Evolutionary conservation across 192 early-diverging fungal genomes (phyloP).

Genomic region (Backusella mclennaniae): DNA sequence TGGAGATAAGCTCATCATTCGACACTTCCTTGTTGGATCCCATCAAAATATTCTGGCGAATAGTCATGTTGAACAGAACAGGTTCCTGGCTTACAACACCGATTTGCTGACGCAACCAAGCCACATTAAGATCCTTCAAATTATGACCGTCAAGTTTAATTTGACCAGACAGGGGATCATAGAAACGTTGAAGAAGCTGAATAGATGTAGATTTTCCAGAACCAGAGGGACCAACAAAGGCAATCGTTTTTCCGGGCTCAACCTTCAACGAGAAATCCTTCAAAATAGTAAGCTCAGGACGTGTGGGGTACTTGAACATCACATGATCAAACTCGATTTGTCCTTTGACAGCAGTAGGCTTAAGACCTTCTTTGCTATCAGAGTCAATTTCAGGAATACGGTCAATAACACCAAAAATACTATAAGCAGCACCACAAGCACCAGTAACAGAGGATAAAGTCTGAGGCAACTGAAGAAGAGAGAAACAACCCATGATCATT

Average conservation of each 20-base stretch:
- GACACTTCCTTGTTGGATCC: conserved; percentile 49
- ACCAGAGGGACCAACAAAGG: conserved; percentile 85
- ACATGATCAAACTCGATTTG: conserved; percentile 73
- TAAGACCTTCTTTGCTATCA: conserved; percentile 38
- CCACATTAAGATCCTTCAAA: conserved; percentile 70
- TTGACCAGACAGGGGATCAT: conserved; percentile 53
- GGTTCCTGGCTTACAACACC: conserved; percentile 92
- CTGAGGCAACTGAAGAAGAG: conserved; percentile 50
- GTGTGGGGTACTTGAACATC: conserved; percentile 79
- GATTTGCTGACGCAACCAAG: conserved; percentile 81
- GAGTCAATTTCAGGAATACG: conserved; percentile 76
- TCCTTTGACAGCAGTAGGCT: conserved; percentile 49
- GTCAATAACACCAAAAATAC: conserved; percentile 79
- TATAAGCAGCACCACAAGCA: conserved; percentile 75
- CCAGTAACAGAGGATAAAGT: conserved; percentile 67
- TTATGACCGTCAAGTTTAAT: conserved; percentile 73
- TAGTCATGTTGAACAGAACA: conserved; percentile 70
- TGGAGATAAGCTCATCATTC: conserved; percentile 54
- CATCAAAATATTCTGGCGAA: conserved; percentile 80
- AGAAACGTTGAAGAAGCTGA: conserved; percentile 83
- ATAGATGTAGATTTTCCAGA: conserved; percentile 85
- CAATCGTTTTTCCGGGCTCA: conserved; percentile 72
- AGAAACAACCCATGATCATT: conserved; percentile 69
- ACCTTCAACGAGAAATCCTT: conserved; percentile 67
- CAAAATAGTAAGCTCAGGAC: conserved; percentile 77